Conservation (phyloP, 1,284 basidiomycete species). For the Ganoderma multipileum region DNA sequence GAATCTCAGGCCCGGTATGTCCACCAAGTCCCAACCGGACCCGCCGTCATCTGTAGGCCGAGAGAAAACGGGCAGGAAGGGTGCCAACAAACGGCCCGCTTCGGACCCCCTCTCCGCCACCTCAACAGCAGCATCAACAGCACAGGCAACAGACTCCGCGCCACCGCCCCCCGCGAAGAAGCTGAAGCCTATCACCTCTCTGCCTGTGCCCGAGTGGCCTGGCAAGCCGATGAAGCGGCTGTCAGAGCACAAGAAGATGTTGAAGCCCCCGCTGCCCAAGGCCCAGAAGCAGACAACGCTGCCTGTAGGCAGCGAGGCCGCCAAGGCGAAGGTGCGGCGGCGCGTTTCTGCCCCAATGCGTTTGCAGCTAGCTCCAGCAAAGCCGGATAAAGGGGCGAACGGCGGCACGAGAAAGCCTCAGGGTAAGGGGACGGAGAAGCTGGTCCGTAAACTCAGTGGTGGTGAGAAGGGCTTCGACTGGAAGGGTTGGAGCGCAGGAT, state of each 20-base stretch:
- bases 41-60: too few species aligned
- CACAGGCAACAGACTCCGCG: not conserved
- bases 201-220: constrained; percentile 25
- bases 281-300: constrained; percentile 23
- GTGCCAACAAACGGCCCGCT: not conserved
- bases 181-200: constrained; percentile 25
- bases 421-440: constrained; percentile 4
- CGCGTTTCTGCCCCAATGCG: constrained; percentile 19
- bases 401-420: constrained; percentile 9
- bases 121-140: not conserved
- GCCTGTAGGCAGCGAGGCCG: not conserved
- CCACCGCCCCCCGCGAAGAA: constrained; percentile 22
- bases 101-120: not conserved
- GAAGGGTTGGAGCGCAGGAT: constrained; percentile 28
- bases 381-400: not conserved
- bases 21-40: not conserved
- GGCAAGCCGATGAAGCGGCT: constrained; percentile 17
- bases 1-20: not conserved
- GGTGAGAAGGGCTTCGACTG: constrained; percentile 26
- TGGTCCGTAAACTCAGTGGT: constrained; percentile 8
- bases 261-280: not conserved
- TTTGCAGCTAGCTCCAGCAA: not conserved
- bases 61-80: not conserved
- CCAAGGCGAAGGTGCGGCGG: constrained; percentile 3
- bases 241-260: constrained; percentile 21